Conservation (phyloP, 2,329 filamentous ascomycete species). For the Ilyonectria mors-panacis region DNA sequence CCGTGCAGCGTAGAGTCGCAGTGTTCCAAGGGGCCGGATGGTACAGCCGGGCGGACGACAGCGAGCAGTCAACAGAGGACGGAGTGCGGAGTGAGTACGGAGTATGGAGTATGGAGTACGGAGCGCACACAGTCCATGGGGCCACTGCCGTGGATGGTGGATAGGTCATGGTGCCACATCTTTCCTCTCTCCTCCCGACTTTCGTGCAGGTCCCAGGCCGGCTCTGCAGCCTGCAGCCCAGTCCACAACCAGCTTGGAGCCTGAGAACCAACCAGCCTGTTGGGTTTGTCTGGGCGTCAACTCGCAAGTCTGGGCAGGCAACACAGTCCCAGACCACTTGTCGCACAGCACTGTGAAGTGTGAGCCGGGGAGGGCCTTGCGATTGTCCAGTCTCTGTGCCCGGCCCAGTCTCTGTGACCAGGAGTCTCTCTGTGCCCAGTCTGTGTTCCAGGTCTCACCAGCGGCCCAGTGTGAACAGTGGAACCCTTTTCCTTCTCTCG, state of each 20-base stretch:
- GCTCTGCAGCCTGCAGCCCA: not conserved
- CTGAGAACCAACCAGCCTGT: constrained; percentile 4
- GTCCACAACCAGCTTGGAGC: constrained; percentile 1
- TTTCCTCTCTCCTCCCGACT: not conserved
- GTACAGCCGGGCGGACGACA: not conserved
- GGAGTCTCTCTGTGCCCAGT: not conserved
- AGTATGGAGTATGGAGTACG: not conserved
- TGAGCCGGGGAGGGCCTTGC: not conserved
- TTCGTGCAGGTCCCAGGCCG: not conserved
- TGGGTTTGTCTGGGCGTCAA: constrained; percentile 14
- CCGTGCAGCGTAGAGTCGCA: not conserved
- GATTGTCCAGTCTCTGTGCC: not conserved
- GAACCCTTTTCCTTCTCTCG: constrained; percentile 4
- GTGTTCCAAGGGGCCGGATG: not conserved
- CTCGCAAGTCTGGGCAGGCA: constrained; percentile 15
- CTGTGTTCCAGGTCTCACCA: not conserved
- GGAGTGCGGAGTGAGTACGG: not conserved
- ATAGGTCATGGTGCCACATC: constrained; percentile 17
- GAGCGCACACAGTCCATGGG: constrained; percentile 4
- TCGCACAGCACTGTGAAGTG: constrained; percentile 12
- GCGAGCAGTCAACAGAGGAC: not conserved
- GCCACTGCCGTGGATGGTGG: constrained; percentile 8
- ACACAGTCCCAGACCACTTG: constrained; percentile 9
- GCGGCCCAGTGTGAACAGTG: constrained; percentile 11
- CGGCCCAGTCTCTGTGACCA: not conserved